Percentiles rank a stretch among this genome's conserved stretches.
phyloP scores from a whole-genome alignment of 768 basidiomycete genomes.

The Mycena metata region DNA sequence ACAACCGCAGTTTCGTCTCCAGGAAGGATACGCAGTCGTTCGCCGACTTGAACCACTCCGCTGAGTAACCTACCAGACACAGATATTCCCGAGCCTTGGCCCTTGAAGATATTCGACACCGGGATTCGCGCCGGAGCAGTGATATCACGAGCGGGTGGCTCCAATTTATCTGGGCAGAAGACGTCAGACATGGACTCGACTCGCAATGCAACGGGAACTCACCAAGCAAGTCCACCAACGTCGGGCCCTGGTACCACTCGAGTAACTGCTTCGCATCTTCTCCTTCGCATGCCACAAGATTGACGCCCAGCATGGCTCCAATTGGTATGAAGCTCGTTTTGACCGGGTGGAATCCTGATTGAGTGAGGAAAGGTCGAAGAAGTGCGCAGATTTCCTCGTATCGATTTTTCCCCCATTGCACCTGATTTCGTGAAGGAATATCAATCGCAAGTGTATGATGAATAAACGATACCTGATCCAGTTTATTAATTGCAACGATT shows the following conservation, averaged over 20 bases:
- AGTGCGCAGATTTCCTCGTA: constrained; percentile 87
- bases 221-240: constrained; percentile 89
- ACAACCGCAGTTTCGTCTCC: constrained; percentile 93
- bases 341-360: constrained; percentile 86
- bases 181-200: constrained; percentile 12
- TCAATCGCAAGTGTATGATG: neutral
- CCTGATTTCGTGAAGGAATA: constrained; percentile 60
- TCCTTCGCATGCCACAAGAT: constrained; percentile 70
- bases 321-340: constrained; percentile 92
- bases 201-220: constrained; percentile 22
- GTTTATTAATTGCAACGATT: constrained; percentile 94
- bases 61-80: constrained; percentile 88
- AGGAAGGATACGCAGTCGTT: constrained; percentile 86
- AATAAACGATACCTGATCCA: constrained; percentile 78
- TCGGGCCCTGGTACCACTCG: constrained; percentile 89
- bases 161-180: constrained; percentile 72
- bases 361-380: constrained; percentile 84
- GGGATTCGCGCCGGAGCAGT: constrained; percentile 86
- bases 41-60: constrained; percentile 94
- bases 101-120: constrained; percentile 95
- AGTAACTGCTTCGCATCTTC: constrained; percentile 62
- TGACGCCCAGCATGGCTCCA: constrained; percentile 91
- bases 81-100: constrained; percentile 81
- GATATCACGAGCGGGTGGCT: constrained; percentile 85
- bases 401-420: constrained; percentile 86